A percentile compares a stretch with the other conserved stretches of the same genome.
Conservation (phyloP, 306 rosid genomes). For the Rosa persica region DNA sequence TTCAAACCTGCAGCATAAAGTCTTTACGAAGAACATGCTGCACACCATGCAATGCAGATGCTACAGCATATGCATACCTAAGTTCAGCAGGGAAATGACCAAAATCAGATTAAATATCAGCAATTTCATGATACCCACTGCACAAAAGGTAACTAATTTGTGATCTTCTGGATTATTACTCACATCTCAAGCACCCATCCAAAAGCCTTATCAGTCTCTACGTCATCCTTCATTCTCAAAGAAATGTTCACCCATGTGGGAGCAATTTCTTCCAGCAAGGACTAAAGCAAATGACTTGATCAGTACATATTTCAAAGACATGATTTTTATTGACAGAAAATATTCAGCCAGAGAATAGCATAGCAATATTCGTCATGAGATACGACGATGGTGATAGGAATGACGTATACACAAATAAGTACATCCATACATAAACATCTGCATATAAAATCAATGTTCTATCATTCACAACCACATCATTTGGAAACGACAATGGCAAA, state of each 20-base stretch:
- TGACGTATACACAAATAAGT: not conserved
- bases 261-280: constrained; percentile 75
- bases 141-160: constrained; percentile 1
- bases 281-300: constrained; percentile 45
- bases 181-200: constrained; percentile 99
- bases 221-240: constrained; percentile 82
- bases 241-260: constrained; percentile 98
- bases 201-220: constrained; percentile 78
- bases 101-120: constrained; percentile 29
- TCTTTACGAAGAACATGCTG: constrained; percentile 87
- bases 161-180: constrained; percentile 26
- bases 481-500: not conserved
- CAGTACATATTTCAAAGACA: constrained; percentile 26
- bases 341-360: not conserved
- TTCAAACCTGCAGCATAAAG: constrained; percentile 88
- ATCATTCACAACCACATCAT: not conserved
- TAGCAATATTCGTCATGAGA: constrained; percentile 1
- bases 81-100: constrained; percentile 30
- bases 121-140: constrained; percentile 24
- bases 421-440: not conserved
- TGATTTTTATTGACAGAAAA: not conserved
- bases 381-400: not conserved
- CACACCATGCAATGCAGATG: constrained; percentile 91
- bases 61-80: constrained; percentile 96
- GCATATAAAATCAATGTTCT: not conserved